Evolutionary conservation across 2,329 filamentous ascomycete species (phyloP).

Genomic region (Parastagonospora nodorum): DNA sequence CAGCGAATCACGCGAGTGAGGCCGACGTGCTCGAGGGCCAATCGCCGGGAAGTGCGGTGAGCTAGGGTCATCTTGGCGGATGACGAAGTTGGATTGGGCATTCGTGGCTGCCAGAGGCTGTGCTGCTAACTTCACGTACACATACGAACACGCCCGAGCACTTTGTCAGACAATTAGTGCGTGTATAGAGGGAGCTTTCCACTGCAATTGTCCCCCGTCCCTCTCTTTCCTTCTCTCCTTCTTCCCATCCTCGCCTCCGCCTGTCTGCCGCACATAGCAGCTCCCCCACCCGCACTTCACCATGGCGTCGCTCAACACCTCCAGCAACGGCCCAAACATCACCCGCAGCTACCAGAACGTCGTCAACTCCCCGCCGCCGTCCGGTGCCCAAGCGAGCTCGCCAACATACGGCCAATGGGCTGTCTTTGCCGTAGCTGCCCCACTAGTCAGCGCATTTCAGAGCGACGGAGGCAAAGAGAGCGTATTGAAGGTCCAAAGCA

Average conservation of each 20-base stretch:
- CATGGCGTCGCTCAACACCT: constrained; percentile 71
- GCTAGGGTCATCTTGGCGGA: constrained; percentile 1
- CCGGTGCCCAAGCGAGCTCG: constrained; percentile 66
- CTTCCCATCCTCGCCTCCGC: neutral
- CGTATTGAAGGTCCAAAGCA: constrained; percentile 89
- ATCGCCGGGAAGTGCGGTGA: neutral
- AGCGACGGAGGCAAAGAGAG: constrained; percentile 86
- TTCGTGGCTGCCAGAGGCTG: constrained; percentile 10
- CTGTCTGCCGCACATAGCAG: constrained; percentile 5
- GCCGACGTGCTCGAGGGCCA: neutral
- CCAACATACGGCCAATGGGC: constrained; percentile 92
- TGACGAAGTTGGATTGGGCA: constrained; percentile 4
- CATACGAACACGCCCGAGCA: constrained; percentile 11
- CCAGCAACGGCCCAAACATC: constrained; percentile 59
- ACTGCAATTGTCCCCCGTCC: constrained; percentile 2
- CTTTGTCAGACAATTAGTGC: constrained; percentile 7
- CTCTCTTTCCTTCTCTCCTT: constrained; percentile 2
- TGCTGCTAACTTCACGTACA: constrained; percentile 13
- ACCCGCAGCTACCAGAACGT: constrained; percentile 67
- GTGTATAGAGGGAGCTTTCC: neutral
- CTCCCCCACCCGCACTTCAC: constrained; percentile 52
- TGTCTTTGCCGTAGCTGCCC: constrained; percentile 89
- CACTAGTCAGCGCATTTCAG: constrained; percentile 91
- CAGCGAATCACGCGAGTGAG: constrained; percentile 7
- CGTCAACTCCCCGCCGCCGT: constrained; percentile 63